phyloP scores from a whole-genome alignment of 768 basidiomycete species.

The Podaxis sp. region DNA sequence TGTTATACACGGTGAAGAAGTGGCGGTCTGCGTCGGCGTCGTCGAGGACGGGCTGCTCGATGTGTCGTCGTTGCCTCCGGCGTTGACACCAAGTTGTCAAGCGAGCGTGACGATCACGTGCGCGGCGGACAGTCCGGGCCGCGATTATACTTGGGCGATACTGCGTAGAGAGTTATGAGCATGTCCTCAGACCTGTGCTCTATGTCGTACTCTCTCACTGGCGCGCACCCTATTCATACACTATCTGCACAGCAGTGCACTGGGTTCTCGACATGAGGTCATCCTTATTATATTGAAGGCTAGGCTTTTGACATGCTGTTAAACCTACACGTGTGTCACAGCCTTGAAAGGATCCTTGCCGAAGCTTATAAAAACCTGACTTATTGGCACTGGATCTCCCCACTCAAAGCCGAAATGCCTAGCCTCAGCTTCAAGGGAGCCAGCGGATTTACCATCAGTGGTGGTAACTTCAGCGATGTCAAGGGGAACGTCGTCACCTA shows the following conservation, averaged over 20 bases:
- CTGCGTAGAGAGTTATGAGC: background rate
- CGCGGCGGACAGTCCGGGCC: no score
- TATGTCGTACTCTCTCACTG: background rate
- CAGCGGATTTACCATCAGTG: background rate
- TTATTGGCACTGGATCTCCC: background rate
- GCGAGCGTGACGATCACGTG: no score
- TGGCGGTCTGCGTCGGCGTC: background rate
- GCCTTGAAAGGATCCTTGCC: background rate
- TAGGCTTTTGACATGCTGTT: background rate
- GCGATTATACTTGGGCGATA: no score
- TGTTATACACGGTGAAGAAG: background rate
- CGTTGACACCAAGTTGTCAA: background rate
- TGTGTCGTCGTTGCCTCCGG: background rate
- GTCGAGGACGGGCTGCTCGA: background rate
- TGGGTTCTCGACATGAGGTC: background rate
- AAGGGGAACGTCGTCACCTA: background rate
- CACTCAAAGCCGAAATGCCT: background rate
- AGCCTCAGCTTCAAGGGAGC: background rate
- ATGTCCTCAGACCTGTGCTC: background rate
- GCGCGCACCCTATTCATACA: background rate
- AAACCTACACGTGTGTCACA: background rate
- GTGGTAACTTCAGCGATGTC: background rate
- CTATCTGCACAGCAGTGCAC: background rate
- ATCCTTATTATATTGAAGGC: background rate
- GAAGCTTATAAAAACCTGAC: background rate